Percentiles rank a stretch among this genome's conserved stretches.
phyloP scores from a whole-genome alignment of 2,329 filamentous ascomycete genomes.

The Piedraia hortae region DNA sequence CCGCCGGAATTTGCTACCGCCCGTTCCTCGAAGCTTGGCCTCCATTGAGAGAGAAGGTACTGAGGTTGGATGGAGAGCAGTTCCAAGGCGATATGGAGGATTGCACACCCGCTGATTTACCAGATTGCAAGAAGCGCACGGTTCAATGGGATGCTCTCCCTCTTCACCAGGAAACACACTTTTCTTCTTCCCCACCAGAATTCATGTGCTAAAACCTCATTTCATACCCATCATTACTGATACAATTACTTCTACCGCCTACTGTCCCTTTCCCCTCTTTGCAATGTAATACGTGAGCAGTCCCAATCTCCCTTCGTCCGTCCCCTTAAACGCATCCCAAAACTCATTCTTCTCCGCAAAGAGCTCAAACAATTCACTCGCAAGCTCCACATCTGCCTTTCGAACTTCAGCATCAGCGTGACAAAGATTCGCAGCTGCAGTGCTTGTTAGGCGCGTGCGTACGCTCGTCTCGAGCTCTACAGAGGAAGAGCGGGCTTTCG shows the following conservation, averaged over 20 bases:
- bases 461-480: constrained; percentile 5
- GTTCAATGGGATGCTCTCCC: too few species aligned
- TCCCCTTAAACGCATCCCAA: constrained; percentile 33
- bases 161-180: too few species aligned
- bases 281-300: constrained; percentile 61
- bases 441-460: constrained; percentile 6
- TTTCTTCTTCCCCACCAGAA: too few species aligned
- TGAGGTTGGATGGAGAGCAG: too few species aligned
- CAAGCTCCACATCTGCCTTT: constrained; percentile 58
- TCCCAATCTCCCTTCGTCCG: constrained; percentile 47
- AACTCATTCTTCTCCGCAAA: constrained; percentile 21
- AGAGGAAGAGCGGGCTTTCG: constrained; percentile 1
- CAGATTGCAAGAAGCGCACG: too few species aligned
- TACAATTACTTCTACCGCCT: neutral
- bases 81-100: too few species aligned
- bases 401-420: constrained; percentile 11
- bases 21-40: too few species aligned
- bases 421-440: constrained; percentile 7
- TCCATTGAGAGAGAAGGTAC: too few species aligned
- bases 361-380: constrained; percentile 35
- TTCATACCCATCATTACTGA: too few species aligned
- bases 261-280: constrained; percentile 21
- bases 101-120: too few species aligned
- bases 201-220: too few species aligned
- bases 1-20: too few species aligned